Evolutionary conservation across 306 rosid genomes (phyloP), one percentile per base, ranked within the genome.

Genomic region (Gastrolobium bilobum): DNA sequence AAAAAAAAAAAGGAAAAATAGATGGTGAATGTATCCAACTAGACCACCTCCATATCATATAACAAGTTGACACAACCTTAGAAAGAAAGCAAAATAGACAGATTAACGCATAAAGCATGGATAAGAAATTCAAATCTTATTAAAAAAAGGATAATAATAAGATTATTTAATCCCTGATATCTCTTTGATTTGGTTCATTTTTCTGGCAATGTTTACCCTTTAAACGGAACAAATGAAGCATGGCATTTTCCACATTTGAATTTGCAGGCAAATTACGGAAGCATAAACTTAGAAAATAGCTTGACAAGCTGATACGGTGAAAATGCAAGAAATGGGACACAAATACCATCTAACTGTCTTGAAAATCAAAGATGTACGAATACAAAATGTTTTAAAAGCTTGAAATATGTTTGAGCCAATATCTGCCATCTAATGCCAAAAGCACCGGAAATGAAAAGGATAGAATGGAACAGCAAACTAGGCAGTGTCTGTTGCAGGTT

Each of bases 401-500:
- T 50, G 35, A 64, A 69, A 54, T 33, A 46, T 38, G 72, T 11
- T 11, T 34, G 75, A 43, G 4, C 34, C 51, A 73, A 38, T 65
- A 26, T 70, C 61, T 56, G 40, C 38, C 6, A 37, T 70, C 59
- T 33, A 63, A 52, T 52, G 20, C 74, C 37, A 35, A 63, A 62
- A 15, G 48, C 72, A 61, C 31, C 5, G 7, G 43, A 65, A 64
- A 56, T 66, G 37, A 26, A 67, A 2, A 67, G 77, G 75, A 63
- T 15, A 10, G 58, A 10, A 42, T 37, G 67, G 58, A 59, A 79
- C 34, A 42, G 38, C 77, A 59, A 79, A 51, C 85, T 86, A 86
- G 44, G 87, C 87, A 71, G 87, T 71, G 37, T 86, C 87, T 9
- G 87, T 72, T 59, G 87, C 81, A 7, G 89, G 87, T 81, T 83